These are phyloP conservation scores for Asclepias syriaca DNA, from an alignment of 257 asterid species.

Conservation along the genomic window DNA sequence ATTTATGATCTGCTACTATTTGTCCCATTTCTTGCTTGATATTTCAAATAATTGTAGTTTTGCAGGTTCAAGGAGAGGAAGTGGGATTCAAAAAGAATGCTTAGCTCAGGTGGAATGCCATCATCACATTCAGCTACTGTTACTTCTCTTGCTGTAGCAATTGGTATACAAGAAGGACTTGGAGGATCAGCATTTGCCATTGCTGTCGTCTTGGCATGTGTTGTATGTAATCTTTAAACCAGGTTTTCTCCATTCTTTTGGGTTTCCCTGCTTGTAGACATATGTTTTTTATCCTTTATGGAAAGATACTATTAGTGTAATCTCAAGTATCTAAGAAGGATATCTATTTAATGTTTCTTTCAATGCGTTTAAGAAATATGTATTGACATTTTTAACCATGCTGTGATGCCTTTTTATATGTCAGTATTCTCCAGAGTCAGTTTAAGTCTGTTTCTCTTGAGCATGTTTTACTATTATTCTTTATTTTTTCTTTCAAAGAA, in stretches of 20 bases:
- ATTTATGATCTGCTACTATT: constrained; percentile 1
- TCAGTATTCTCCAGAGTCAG: background rate
- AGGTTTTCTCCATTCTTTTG: constrained; percentile 54
- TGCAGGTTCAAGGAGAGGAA: constrained; percentile 89
- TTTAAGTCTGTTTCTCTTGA: background rate
- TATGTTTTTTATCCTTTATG: background rate
- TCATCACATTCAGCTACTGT: constrained; percentile 96
- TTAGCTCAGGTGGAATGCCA: constrained; percentile 99
- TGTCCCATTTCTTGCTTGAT: constrained; percentile 35
- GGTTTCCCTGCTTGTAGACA: constrained; percentile 25
- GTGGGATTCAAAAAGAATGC: constrained; percentile 91
- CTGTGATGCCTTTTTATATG: background rate
- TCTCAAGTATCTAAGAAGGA: background rate
- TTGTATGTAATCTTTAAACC: constrained; percentile 91
- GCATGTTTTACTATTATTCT: background rate
- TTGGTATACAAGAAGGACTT: constrained; percentile 74
- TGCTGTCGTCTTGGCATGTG: constrained; percentile 90
- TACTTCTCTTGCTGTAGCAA: constrained; percentile 73
- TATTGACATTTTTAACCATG: background rate
- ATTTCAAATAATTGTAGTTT: constrained; percentile 43
- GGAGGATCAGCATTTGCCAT: constrained; percentile 77
- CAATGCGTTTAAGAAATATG: background rate
- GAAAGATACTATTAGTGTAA: background rate
- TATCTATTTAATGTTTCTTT: background rate
- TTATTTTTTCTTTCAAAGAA: too few species aligned